Base-by-base conservation (phyloP, 257 asterid species). In the Nicotiana attenuata region DNA sequence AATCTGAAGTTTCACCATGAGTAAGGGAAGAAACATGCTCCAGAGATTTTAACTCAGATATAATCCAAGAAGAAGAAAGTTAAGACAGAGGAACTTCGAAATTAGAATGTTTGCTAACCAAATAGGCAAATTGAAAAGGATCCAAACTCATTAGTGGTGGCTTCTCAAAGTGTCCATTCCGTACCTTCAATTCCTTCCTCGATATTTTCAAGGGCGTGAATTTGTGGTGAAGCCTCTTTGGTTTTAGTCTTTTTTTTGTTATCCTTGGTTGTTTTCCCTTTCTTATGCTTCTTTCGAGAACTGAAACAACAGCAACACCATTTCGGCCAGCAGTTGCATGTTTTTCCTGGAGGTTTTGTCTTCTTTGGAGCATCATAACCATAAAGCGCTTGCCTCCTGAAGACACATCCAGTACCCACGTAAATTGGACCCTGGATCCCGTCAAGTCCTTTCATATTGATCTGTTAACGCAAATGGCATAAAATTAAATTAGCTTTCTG, bases 351-450 rank as follows among this genome's bases (percentile, higher is more conserved):
- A 28, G 97, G 90, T 83, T 95, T 95, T 45, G 89, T 88, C 90
- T 95, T 92, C 90, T 92, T 93, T 47, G 99, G 99, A 63, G 97
- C 98, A 83, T 93, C 97, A 76, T 84, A 93, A 64, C 99, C 99
- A 28, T 95, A 95, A 65, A 95, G 97, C 0, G 99, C 97, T 89
- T 93, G 98, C 88, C 98, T 92, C 84, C 97, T 87, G 87, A 95
- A 95, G 83, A 93, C 98, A 84, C 99, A 95, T 77, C 99, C 99
- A 14, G 99, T 95, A 67, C 99, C 99, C 9, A 95, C 99, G 11
- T 95, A 95, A 78, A 95, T 95, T 10, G 99, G 99, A 80, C 99
- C 99, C 88, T 95, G 99, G 85, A 95, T 95, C 80, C 99, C 99
- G 53, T 95, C 99, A 29, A 95, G 99, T 71, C 99, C 99, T 89